Base-by-base conservation (phyloP, 2,329 filamentous ascomycete species). In the Ophiosphaerella narmari region DNA sequence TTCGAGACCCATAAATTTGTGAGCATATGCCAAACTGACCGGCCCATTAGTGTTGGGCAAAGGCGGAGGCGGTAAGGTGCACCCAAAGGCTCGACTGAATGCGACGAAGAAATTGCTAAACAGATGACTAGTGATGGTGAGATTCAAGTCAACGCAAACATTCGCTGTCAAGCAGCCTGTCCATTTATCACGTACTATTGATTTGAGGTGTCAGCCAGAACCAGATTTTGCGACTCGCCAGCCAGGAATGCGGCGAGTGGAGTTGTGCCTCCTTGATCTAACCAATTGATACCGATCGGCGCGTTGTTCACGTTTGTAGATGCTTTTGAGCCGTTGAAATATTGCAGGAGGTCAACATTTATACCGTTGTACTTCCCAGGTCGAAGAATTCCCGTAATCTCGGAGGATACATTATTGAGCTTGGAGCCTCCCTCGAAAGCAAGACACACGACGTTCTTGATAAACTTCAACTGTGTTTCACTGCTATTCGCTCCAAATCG, bases 271-370 rank as follows among this genome's bases (percentile, higher is more conserved):
- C 42, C 42, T 26, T 45, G 42, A 38, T 45, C 42, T 24, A 45
- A 13, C 42, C 42, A 45, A 23, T 45, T 45, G 35, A 45, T 45
- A 21, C 42, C 42, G 13, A 45, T 45, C 35, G 42, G 34, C 14
- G 42, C 42, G 18, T 45, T 45, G 42, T 45, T 45, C 21, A 45
- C 42, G n/a, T 45, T 45, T 6, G 42, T 45, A 13, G 42, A 45
- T 5, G 42, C 34, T 32, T 23, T 31, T 26, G 42, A 38, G 37
- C 42, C 42, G 14, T 45, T 45, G 14, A 45, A 45, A 26, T 45
- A 45, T 35, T 37, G 34, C 7, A 38, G 23, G 23, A 45, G n/a
- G 16, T 38, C 24, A 23, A 45, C 38, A 14, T 45, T 18, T 13
- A 31, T 38, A 21, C 26, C 26, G n/a, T 36, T 45, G 23, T 38